These are phyloP conservation scores for Conidiobolus incongruus DNA, from an alignment of 371 early-diverging fungal species.

Conservation along the genomic window DNA sequence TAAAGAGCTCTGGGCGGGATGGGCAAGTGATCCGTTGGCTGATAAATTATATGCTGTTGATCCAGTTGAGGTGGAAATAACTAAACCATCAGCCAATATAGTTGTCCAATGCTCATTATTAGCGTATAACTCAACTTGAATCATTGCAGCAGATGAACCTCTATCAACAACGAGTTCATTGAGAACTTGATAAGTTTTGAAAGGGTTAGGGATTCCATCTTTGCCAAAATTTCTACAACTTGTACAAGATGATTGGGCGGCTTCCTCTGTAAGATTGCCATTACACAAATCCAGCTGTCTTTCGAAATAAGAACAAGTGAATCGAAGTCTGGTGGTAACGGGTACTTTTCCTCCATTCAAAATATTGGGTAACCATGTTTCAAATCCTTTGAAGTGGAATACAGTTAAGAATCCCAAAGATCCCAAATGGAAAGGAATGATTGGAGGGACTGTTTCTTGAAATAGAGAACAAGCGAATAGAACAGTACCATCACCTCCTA, in stretches of 20 bases:
- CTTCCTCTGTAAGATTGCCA: neutral
- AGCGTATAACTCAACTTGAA: constrained; percentile 27
- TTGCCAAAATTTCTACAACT: too few relatives aligned
- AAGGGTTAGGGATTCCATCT: neutral
- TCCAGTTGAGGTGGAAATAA: constrained; percentile 81
- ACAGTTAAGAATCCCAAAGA: constrained; percentile 74
- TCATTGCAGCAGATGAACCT: constrained; percentile 35
- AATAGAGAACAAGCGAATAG: constrained; percentile 66
- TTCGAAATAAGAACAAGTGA: constrained; percentile 37
- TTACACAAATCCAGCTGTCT: too few relatives aligned
- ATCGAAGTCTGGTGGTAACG: constrained; percentile 67
- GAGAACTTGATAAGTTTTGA: constrained; percentile 22
- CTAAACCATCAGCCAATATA: constrained; percentile 66
- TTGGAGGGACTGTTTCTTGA: constrained; percentile 57
- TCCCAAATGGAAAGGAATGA: constrained; percentile 65
- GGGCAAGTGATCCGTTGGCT: constrained; percentile 76
- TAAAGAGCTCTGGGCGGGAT: constrained; percentile 74
- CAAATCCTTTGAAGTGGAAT: constrained; percentile 43
- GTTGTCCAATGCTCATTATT: constrained; percentile 45
- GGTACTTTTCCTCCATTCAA: too few relatives aligned
- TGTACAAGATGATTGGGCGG: too few relatives aligned
- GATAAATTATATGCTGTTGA: constrained; percentile 84
- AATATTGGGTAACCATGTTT: too few relatives aligned
- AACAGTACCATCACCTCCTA: constrained; percentile 72
- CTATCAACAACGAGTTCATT: constrained; percentile 64